Evolutionary conservation across 768 basidiomycete species (phyloP).

Genomic region (Dentipellis sp.): DNA sequence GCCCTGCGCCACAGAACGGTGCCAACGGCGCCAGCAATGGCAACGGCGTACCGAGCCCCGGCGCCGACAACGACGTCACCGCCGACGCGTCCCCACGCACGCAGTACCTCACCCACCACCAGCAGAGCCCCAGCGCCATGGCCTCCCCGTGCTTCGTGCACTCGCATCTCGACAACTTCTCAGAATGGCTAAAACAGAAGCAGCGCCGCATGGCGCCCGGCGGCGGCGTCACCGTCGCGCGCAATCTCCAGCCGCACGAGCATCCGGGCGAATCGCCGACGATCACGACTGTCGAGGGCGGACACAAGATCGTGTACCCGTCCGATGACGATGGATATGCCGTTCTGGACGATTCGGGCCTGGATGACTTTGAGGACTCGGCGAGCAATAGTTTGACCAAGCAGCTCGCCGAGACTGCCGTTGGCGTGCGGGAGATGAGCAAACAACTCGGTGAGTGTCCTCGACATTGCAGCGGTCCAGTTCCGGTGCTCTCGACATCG

Average conservation of each 20-base stretch:
- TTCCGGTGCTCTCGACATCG: not conserved
- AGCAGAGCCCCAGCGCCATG: slow-evolving; percentile 25
- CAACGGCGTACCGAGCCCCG: not conserved
- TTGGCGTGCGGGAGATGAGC: slow-evolving; percentile 97
- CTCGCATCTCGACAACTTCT: slow-evolving; percentile 78
- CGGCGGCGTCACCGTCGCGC: slow-evolving; percentile 38
- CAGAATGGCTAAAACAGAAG: slow-evolving; percentile 51
- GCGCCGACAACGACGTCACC: not conserved
- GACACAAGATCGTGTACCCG: slow-evolving; percentile 12
- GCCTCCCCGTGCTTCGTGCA: slow-evolving; percentile 90
- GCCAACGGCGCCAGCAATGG: too few relatives aligned
- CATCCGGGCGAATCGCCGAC: slow-evolving; percentile 12
- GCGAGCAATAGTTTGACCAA: slow-evolving; percentile 78
- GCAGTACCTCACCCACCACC: slow-evolving; percentile 13
- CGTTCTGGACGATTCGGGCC: slow-evolving; percentile 28
- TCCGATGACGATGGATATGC: slow-evolving; percentile 17
- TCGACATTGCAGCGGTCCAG: slow-evolving; percentile 3
- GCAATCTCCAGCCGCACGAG: slow-evolving; percentile 22
- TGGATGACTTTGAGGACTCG: slow-evolving; percentile 54
- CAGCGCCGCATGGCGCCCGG: slow-evolving; percentile 3
- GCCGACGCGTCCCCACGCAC: slow-evolving; percentile 8
- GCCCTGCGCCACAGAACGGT: not conserved
- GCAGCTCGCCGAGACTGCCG: slow-evolving; percentile 93
- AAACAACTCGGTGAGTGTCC: slow-evolving; percentile 81
- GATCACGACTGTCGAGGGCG: slow-evolving; percentile 14